Evolutionary conservation across 176 grass and related monocot species (phyloP).

Genomic region (Triticum urartu): DNA sequence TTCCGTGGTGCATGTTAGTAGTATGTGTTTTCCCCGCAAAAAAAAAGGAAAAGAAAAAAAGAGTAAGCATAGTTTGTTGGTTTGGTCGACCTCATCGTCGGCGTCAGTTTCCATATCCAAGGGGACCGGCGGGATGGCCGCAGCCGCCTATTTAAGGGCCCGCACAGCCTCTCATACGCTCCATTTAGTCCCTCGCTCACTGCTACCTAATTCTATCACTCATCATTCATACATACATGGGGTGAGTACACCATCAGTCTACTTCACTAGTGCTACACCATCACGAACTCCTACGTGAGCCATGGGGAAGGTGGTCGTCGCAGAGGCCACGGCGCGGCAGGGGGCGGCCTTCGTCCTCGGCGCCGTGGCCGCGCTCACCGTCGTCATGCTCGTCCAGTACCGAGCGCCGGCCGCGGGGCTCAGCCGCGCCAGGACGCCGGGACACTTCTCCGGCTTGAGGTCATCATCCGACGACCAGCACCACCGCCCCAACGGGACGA

Average conservation of each 20-base stretch:
- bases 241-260: not conserved
- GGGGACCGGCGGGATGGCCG: not conserved
- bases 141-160: not conserved
- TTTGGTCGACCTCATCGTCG: not conserved
- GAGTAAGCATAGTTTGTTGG: too few relatives aligned
- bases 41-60: too few relatives aligned
- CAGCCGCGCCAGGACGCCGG: not conserved
- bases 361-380: slow-evolving; percentile 28
- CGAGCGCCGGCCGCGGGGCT: slow-evolving; percentile 9
- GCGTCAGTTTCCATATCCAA: not conserved
- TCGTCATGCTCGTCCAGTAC: slow-evolving; percentile 38
- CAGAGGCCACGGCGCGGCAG: slow-evolving; percentile 17
- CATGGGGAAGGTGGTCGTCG: not conserved
- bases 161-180: not conserved
- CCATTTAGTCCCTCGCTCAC: not conserved
- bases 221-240: not conserved
- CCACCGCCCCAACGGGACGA: not conserved
- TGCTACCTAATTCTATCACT: not conserved
- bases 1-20: too few relatives aligned
- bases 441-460: not conserved
- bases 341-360: slow-evolving; percentile 41
- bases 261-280: not conserved
- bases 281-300: not conserved
- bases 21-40: too few relatives aligned
- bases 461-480: not conserved